phyloP scores from a whole-genome alignment of 192 early-diverging fungal species.

The Coemansia reversa region DNA sequence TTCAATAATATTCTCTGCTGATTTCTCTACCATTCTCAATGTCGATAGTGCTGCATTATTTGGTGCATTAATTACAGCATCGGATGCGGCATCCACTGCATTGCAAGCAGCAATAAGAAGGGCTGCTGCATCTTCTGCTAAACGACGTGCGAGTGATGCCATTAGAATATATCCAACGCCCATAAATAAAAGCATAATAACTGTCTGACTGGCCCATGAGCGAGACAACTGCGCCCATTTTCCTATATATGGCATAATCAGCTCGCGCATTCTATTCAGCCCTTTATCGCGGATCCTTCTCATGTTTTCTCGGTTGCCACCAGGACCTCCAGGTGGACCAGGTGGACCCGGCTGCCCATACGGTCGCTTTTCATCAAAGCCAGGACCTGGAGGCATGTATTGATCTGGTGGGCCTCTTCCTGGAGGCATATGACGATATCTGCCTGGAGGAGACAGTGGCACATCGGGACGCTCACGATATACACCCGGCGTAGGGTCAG shows the following conservation, averaged over 20 bases:
- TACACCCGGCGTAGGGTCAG: neutral
- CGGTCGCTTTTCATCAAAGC: slow-evolving; percentile 8
- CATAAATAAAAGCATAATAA: slow-evolving; percentile 36
- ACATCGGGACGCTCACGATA: neutral
- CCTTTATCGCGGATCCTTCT: neutral
- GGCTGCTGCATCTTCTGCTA: slow-evolving; percentile 7
- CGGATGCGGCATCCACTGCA: slow-evolving; percentile 17
- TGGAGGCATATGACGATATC: neutral
- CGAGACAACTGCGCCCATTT: slow-evolving; percentile 37
- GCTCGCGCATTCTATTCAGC: neutral
- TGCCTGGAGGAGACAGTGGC: neutral
- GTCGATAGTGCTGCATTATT: slow-evolving; percentile 21
- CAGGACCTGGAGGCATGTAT: neutral
- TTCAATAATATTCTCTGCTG: slow-evolving; percentile 18
- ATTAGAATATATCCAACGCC: slow-evolving; percentile 27
- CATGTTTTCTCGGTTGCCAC: neutral
- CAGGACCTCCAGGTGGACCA: slow-evolving; percentile 1
- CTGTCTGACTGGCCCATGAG: slow-evolving; percentile 36
- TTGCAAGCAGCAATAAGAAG: slow-evolving; percentile 16
- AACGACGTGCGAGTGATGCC: slow-evolving; percentile 9
- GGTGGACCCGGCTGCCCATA: neutral
- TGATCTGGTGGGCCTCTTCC: neutral
- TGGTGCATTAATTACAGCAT: slow-evolving; percentile 30
- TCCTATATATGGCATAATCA: slow-evolving; percentile 35
- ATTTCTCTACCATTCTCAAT: slow-evolving; percentile 15